phyloP scores from a whole-genome alignment of 139 green algal genomes.

The Asterochloris sp. region DNA sequence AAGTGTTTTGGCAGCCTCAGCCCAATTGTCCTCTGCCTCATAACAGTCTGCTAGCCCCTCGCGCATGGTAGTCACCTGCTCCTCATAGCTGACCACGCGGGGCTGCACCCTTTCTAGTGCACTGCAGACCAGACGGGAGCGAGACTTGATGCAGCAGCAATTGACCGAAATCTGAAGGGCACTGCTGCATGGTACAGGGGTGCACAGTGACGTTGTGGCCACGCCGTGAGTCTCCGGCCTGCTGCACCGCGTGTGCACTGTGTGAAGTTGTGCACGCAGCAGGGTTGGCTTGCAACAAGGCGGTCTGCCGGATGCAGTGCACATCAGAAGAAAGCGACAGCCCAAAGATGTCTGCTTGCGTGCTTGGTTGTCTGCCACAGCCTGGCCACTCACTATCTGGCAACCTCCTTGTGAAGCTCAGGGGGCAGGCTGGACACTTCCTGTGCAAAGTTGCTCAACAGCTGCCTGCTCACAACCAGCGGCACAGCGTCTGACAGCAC shows the following conservation, averaged over 20 bases:
- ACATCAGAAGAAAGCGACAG: no score
- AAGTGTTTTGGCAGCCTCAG: slow-evolving; percentile 77
- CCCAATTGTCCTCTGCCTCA: slow-evolving; percentile 83
- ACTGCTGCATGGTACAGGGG: not conserved
- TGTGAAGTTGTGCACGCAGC: no score
- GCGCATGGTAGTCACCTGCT: slow-evolving; percentile 59
- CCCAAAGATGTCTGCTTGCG: no score
- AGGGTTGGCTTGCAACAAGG: no score
- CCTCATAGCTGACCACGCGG: slow-evolving; percentile 82
- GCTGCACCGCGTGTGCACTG: no score
- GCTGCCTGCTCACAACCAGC: slow-evolving; percentile 72
- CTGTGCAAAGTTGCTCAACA: slow-evolving; percentile 65
- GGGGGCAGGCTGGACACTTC: slow-evolving; percentile 49
- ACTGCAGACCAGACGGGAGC: slow-evolving; percentile 32
- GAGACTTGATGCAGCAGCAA: not conserved
- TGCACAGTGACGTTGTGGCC: no score
- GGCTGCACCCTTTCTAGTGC: slow-evolving; percentile 70
- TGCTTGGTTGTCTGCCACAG: not conserved
- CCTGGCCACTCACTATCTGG: slow-evolving; percentile 57
- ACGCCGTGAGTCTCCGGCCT: no score
- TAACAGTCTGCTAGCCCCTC: slow-evolving; percentile 59
- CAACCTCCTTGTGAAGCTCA: slow-evolving; percentile 62
- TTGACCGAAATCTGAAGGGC: not conserved
- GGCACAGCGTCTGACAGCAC: slow-evolving; percentile 81
- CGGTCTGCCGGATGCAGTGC: no score